Evolutionary conservation across 2,329 filamentous ascomycete genomes (phyloP).

Genomic region (Penicillium paneum): DNA sequence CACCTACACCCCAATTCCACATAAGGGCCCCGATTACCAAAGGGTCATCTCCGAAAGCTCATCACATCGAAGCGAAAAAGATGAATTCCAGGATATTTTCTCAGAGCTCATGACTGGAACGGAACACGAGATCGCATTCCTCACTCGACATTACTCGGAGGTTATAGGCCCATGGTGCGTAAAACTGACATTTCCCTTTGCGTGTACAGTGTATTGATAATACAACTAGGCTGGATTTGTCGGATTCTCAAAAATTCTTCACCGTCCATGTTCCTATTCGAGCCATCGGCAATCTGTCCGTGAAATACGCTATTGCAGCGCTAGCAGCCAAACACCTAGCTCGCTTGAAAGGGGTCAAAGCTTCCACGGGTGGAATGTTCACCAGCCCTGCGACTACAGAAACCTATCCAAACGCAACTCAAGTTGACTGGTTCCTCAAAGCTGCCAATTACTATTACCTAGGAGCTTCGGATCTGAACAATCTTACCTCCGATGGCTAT

Average conservation of each 20-base stretch:
- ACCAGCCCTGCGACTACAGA: slow-evolving; percentile 51
- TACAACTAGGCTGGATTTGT: slow-evolving; percentile 36
- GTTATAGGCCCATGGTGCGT: slow-evolving; percentile 36
- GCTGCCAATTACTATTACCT: slow-evolving; percentile 60
- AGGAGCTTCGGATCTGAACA: slow-evolving; percentile 52
- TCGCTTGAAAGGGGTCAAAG: slow-evolving; percentile 31
- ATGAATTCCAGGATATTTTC: slow-evolving; percentile 36
- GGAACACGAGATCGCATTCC: slow-evolving; percentile 39
- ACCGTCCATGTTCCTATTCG: slow-evolving; percentile 38
- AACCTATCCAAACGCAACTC: slow-evolving; percentile 46
- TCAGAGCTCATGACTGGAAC: slow-evolving; percentile 39
- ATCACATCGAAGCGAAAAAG: slow-evolving; percentile 26
- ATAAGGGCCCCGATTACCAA: slow-evolving; percentile 1
- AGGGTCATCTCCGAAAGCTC: slow-evolving; percentile 10
- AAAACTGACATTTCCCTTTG: not conserved
- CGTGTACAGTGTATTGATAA: slow-evolving; percentile 11
- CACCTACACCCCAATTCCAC: not conserved
- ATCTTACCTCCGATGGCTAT: slow-evolving; percentile 34
- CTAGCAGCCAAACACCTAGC: slow-evolving; percentile 42
- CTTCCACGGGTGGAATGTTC: slow-evolving; percentile 20
- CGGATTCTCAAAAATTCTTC: slow-evolving; percentile 41
- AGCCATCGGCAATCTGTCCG: slow-evolving; percentile 32
- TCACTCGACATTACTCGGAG: slow-evolving; percentile 38
- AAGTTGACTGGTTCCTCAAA: slow-evolving; percentile 59
- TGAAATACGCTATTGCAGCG: slow-evolving; percentile 39